Percentiles rank a stretch among this genome's conserved stretches.
These are phyloP conservation scores for Jasminum sambac DNA, from an alignment of 257 asterid genomes.

Conservation along the genomic window DNA sequence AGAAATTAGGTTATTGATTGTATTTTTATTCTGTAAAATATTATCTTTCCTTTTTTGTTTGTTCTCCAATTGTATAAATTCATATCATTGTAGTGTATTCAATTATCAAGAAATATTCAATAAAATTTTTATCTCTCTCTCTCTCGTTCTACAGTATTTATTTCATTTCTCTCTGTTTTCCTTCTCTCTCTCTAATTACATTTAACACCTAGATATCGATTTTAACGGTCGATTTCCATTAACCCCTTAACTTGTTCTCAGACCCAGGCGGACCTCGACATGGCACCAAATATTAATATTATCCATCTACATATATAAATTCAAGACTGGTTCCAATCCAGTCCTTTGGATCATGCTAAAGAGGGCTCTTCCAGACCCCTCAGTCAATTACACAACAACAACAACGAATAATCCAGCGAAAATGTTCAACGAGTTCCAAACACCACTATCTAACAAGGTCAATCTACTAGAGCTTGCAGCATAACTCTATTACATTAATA, in stretches of 20 bases:
- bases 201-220: not conserved
- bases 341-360: not conserved
- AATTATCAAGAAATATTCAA: too few relatives aligned
- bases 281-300: not conserved
- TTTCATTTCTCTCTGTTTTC: not conserved
- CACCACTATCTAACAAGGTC: not conserved
- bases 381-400: not conserved
- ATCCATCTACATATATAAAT: not conserved
- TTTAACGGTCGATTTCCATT: not conserved
- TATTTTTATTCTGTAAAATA: too few relatives aligned
- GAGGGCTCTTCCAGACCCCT: not conserved
- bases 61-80: too few relatives aligned
- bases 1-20: too few relatives aligned
- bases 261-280: slow-evolving; percentile 4
- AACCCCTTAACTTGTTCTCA: not conserved
- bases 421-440: not conserved
- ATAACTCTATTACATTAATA: not conserved
- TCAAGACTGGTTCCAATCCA: not conserved
- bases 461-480: not conserved
- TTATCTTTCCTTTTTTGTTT: too few relatives aligned
- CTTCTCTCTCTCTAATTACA: not conserved
- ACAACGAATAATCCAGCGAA: slow-evolving; percentile 1
- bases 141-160: too few relatives aligned
- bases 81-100: too few relatives aligned
- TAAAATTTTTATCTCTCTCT: too few relatives aligned